A percentile compares a stretch with the other conserved stretches of the same genome.
Evolutionary conservation across 371 early-diverging fungal genomes (phyloP).

Genomic region (Rhizopus sp.): DNA sequence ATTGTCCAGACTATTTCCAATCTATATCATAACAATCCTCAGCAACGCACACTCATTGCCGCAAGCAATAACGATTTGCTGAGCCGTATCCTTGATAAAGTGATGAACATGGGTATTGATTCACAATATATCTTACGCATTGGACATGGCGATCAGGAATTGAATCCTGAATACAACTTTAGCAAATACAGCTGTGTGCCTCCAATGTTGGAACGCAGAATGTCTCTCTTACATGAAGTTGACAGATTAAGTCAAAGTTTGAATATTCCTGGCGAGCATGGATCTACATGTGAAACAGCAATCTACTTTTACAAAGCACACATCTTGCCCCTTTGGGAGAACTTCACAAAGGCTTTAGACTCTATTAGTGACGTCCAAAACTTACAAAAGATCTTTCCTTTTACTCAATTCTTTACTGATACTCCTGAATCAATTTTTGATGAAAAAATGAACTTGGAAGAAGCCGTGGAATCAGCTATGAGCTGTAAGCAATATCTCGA

Average conservation of each 20-base stretch:
- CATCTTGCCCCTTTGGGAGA: slow-evolving; percentile 76
- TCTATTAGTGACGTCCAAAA: slow-evolving; percentile 20
- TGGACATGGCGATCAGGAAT: slow-evolving; percentile 93
- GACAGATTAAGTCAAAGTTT: slow-evolving; percentile 74
- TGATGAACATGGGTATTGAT: slow-evolving; percentile 85
- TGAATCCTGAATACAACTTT: slow-evolving; percentile 79
- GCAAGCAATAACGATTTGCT: slow-evolving; percentile 96
- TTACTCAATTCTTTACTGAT: slow-evolving; percentile 72
- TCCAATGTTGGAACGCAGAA: slow-evolving; percentile 84
- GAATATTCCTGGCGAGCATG: slow-evolving; percentile 78
- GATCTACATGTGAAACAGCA: slow-evolving; percentile 92
- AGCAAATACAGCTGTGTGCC: slow-evolving; percentile 93
- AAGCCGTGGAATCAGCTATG: slow-evolving; percentile 59
- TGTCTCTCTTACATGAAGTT: slow-evolving; percentile 75
- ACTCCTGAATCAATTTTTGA: slow-evolving; percentile 78
- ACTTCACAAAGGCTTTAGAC: slow-evolving; percentile 46
- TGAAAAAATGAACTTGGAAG: slow-evolving; percentile 40
- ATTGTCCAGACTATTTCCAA: slow-evolving; percentile 95
- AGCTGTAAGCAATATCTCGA: slow-evolving; percentile 84
- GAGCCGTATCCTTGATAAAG: slow-evolving; percentile 94
- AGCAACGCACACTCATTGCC: slow-evolving; percentile 87
- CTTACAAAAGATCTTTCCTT: slow-evolving; percentile 73
- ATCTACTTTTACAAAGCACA: slow-evolving; percentile 83
- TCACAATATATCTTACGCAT: slow-evolving; percentile 90
- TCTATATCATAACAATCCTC: slow-evolving; percentile 86